These are phyloP conservation scores for Stereocaulon alpinum DNA, from an alignment of 495 filamentous ascomycete species.

Conservation along the genomic window DNA sequence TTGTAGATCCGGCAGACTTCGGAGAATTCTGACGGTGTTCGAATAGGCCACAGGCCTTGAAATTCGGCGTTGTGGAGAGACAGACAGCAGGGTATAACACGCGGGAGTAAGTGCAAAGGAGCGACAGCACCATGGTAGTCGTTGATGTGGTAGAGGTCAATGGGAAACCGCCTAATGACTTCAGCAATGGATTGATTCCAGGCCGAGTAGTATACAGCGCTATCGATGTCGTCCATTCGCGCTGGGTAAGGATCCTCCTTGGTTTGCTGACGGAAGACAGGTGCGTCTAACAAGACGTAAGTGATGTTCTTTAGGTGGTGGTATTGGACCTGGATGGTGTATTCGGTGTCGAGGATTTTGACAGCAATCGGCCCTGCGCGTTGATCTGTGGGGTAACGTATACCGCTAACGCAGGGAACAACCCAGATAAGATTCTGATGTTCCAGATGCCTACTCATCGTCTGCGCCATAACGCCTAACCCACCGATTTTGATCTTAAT, in stretches of 20 bases:
- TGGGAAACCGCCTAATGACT: slow-evolving; percentile 44
- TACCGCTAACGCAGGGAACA: slow-evolving; percentile 39
- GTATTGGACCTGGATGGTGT: slow-evolving; percentile 38
- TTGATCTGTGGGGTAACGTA: slow-evolving; percentile 39
- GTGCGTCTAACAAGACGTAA: slow-evolving; percentile 39
- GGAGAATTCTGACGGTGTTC: slow-evolving; percentile 45
- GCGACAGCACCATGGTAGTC: slow-evolving; percentile 70
- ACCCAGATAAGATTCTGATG: slow-evolving; percentile 44
- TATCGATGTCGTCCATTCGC: slow-evolving; percentile 43
- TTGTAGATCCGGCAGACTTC: slow-evolving; percentile 68
- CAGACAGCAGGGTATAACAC: slow-evolving; percentile 51
- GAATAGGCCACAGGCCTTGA: slow-evolving; percentile 60
- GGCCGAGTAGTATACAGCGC: slow-evolving; percentile 52
- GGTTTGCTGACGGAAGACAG: slow-evolving; percentile 37
- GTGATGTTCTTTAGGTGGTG: slow-evolving; percentile 41
- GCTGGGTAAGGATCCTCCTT: slow-evolving; percentile 38
- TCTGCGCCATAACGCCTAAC: slow-evolving; percentile 41
- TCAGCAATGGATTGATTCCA: slow-evolving; percentile 57
- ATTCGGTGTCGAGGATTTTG: slow-evolving; percentile 33
- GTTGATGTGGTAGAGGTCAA: slow-evolving; percentile 72
- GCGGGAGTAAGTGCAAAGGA: slow-evolving; percentile 58
- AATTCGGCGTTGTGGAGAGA: slow-evolving; percentile 59
- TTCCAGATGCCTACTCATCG: slow-evolving; percentile 40
- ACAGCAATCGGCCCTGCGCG: slow-evolving; percentile 36
- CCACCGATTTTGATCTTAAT: slow-evolving; percentile 44